Percentiles rank a stretch among this genome's conserved stretches.
Conservation (phyloP, 768 basidiomycete species). For the Udeniomyces megalosporus region DNA sequence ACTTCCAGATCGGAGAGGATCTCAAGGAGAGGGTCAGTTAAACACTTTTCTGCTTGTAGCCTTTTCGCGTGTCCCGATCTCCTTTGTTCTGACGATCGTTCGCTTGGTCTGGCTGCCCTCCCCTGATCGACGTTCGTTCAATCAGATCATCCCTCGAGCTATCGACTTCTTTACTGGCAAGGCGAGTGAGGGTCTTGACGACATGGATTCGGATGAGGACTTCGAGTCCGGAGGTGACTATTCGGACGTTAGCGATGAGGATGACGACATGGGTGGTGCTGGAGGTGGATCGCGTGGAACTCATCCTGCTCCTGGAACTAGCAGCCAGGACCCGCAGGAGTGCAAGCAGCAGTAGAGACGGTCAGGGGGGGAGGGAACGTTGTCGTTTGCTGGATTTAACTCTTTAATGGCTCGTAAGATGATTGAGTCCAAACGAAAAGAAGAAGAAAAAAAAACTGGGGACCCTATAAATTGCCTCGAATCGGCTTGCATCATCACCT, state of each 20-base stretch:
- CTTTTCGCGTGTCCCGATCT: too few species aligned
- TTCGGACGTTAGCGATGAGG: background rate
- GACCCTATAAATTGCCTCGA: too few species aligned
- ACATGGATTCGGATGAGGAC: conserved; percentile 20
- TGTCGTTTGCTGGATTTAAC: too few species aligned
- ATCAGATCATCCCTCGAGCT: conserved; percentile 83
- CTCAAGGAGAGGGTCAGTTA: conserved; percentile 66
- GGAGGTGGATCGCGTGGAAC: conserved; percentile 8
- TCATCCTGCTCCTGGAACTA: background rate
- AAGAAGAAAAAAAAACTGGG: too few species aligned
- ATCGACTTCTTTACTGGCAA: conserved; percentile 97
- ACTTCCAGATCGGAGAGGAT: conserved; percentile 74
- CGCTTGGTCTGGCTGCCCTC: too few species aligned
- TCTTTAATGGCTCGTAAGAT: too few species aligned
- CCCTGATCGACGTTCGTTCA: too few species aligned
- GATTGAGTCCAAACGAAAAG: too few species aligned
- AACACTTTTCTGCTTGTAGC: background rate
- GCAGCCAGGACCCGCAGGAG: conserved; percentile 4
- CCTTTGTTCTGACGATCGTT: too few species aligned
- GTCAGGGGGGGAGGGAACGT: too few species aligned
- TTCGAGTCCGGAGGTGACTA: background rate
- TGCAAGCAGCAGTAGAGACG: background rate
- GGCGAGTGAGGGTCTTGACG: conserved; percentile 58
- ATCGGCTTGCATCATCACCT: too few species aligned
- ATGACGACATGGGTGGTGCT: background rate